These are phyloP conservation scores for Clathrospora elynae DNA, from an alignment of 2,329 filamentous ascomycete species.

Conservation along the genomic window DNA sequence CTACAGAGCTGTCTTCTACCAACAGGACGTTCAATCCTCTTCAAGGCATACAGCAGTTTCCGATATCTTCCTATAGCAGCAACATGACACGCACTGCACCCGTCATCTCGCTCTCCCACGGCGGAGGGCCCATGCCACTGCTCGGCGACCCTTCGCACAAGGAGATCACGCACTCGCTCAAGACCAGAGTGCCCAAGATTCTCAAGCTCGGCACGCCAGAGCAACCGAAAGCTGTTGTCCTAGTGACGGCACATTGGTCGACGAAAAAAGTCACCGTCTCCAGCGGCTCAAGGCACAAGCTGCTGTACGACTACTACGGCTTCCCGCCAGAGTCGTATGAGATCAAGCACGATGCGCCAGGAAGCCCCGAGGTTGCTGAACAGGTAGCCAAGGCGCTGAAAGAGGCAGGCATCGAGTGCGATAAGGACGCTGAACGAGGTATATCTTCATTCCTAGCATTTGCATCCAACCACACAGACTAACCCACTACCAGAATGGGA, in stretches of 20 bases:
- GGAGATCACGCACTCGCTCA: conserved; percentile 58
- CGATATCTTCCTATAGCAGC: conserved; percentile 25
- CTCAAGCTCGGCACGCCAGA: conserved; percentile 60
- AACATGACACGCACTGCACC: conserved; percentile 46
- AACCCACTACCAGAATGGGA: conserved; percentile 57
- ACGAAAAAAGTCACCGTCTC: conserved; percentile 58
- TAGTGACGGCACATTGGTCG: conserved; percentile 66
- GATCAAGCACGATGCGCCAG: conserved; percentile 62
- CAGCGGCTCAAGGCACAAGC: conserved; percentile 53
- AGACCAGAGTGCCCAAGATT: conserved; percentile 60
- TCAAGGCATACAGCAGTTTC: conserved; percentile 34
- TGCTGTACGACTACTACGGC: conserved; percentile 65
- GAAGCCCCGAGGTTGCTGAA: conserved; percentile 59
- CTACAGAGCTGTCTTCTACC: conserved; percentile 10
- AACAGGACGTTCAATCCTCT: conserved; percentile 36
- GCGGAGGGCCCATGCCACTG: conserved; percentile 61
- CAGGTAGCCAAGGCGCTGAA: conserved; percentile 56
- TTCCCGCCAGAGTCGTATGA: conserved; percentile 63
- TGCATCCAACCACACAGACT: background rate
- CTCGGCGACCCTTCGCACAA: conserved; percentile 61
- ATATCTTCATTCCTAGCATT: conserved; percentile 6
- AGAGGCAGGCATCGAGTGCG: conserved; percentile 52
- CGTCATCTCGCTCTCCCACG: conserved; percentile 49
- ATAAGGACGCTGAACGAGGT: conserved; percentile 43
- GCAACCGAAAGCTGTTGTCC: conserved; percentile 58